Conservation (phyloP, 371 early-diverging fungal species). For the Mucor velutinosus region DNA sequence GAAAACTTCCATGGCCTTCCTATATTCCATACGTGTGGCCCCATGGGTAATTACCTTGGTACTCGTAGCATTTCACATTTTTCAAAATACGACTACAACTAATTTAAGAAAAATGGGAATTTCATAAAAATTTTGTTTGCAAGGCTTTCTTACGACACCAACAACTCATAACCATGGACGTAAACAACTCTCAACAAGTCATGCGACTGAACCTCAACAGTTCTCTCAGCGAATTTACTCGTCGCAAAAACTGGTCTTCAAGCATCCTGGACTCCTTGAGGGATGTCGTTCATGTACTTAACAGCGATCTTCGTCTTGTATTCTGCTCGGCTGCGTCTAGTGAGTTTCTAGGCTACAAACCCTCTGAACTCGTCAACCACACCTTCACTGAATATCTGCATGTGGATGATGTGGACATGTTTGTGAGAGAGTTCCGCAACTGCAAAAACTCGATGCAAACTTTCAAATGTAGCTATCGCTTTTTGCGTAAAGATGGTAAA, state of each 20-base stretch:
- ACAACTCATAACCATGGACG: background rate
- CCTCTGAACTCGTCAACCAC: slow-evolving; percentile 27
- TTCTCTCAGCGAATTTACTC: slow-evolving; percentile 40
- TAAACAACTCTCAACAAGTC: background rate
- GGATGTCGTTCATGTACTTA: slow-evolving; percentile 39
- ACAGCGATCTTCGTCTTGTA: slow-evolving; percentile 17
- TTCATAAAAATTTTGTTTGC: background rate
- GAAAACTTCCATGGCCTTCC: too few relatives aligned
- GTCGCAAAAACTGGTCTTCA: slow-evolving; percentile 50
- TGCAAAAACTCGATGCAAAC: slow-evolving; percentile 7
- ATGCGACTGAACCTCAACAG: background rate
- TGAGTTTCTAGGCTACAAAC: slow-evolving; percentile 49
- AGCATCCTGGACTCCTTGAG: slow-evolving; percentile 53
- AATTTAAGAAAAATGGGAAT: background rate
- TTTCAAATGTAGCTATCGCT: slow-evolving; percentile 33
- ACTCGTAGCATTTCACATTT: background rate
- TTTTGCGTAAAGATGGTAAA: slow-evolving; percentile 46
- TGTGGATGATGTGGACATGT: slow-evolving; percentile 29
- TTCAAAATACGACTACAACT: background rate
- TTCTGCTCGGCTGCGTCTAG: slow-evolving; percentile 41
- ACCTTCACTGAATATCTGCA: slow-evolving; percentile 25
- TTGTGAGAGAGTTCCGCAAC: slow-evolving; percentile 23
- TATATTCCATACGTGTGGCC: background rate
- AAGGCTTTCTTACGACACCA: background rate
- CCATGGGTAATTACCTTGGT: background rate